phyloP scores from a whole-genome alignment of 208 protist species.

The Naegleria fowleri region DNA sequence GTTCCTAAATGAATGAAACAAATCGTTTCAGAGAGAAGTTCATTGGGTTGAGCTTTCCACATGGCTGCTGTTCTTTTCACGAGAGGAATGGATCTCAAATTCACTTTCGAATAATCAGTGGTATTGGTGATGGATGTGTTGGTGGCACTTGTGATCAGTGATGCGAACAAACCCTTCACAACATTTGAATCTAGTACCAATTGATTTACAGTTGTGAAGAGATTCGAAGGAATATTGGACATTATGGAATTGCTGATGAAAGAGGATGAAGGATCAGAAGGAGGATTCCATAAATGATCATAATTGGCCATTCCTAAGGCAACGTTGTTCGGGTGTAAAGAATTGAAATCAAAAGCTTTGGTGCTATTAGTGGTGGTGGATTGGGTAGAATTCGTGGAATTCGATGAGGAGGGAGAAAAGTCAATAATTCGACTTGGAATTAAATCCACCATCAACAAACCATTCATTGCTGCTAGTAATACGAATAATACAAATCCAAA shows the following conservation, averaged over 20 bases:
- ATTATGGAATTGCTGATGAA: no score
- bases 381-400: no score
- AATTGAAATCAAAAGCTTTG: no score
- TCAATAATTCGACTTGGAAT: background rate
- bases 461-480: background rate
- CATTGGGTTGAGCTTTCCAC: background rate
- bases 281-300: no score
- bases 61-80: background rate
- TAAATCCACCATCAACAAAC: background rate
- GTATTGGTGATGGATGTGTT: background rate
- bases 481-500: background rate
- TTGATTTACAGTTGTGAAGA: no score
- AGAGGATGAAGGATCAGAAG: no score
- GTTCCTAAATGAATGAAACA: background rate
- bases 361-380: no score
- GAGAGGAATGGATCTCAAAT: background rate
- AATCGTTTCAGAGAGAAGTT: background rate
- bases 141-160: background rate
- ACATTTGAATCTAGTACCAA: no score
- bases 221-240: no score
- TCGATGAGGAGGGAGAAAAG: background rate
- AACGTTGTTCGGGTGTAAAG: no score
- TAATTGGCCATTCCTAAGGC: no score
- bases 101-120: background rate
- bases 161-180: background rate